Conservation (phyloP, 192 early-diverging fungal species). For the Ambispora gerdemannii region DNA sequence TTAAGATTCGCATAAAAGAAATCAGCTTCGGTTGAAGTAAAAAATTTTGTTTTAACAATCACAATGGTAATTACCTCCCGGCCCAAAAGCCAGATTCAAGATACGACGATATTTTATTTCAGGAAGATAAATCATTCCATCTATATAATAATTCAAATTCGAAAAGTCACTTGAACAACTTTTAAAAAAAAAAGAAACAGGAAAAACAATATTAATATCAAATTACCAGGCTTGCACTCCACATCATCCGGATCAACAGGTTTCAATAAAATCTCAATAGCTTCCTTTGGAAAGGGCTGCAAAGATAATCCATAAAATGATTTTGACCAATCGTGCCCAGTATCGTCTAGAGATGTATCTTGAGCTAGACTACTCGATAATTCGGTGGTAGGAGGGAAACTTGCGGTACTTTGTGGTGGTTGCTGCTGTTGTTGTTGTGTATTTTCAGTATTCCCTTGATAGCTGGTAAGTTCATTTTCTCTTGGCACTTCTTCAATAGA, state of each 20-base stretch:
- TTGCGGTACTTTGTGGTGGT: slow-evolving; percentile 33
- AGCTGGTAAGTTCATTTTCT: too few species aligned
- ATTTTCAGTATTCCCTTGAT: too few species aligned
- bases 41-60: too few species aligned
- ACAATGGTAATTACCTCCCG: slow-evolving; percentile 63
- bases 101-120: slow-evolving; percentile 98
- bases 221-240: slow-evolving; percentile 85
- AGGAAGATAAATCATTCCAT: slow-evolving; percentile 91
- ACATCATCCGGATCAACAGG: slow-evolving; percentile 74
- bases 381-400: slow-evolving; percentile 3
- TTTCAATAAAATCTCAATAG: slow-evolving; percentile 67
- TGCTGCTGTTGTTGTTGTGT: too few species aligned
- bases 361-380: slow-evolving; percentile 16
- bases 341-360: slow-evolving; percentile 29
- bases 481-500: too few species aligned
- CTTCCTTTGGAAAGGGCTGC: slow-evolving; percentile 70
- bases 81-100: slow-evolving; percentile 92
- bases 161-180: too few species aligned
- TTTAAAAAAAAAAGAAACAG: too few species aligned
- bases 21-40: too few species aligned
- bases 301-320: slow-evolving; percentile 71
- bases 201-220: not conserved
- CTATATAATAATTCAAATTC: slow-evolving; percentile 51
- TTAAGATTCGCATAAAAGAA: too few species aligned
- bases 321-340: slow-evolving; percentile 58